Conservation (phyloP, 2,329 filamentous ascomycete species). For the Fusarium pininemorale region DNA sequence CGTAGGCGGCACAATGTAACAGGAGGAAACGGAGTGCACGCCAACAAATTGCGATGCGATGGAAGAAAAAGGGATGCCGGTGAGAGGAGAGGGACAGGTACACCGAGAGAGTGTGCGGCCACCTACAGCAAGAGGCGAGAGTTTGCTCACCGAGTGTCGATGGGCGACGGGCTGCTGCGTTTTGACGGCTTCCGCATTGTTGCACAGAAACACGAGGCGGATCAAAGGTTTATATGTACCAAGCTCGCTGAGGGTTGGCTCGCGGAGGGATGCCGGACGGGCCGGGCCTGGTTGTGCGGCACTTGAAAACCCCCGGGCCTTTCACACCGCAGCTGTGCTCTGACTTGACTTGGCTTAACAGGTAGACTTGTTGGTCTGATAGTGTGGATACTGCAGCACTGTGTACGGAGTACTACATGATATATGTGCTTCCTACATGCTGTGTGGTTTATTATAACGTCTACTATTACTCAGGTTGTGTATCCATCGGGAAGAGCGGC, state of each 20-base stretch:
- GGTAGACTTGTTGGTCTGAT: not conserved
- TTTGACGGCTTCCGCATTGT: slow-evolving; percentile 20
- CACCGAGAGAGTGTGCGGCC: slow-evolving; percentile 5
- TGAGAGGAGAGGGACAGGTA: not conserved
- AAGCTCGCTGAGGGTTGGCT: not conserved
- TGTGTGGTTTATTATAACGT: not conserved
- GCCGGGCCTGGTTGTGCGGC: slow-evolving; percentile 31
- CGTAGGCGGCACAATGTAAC: not conserved
- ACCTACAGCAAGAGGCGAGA: slow-evolving; percentile 31
- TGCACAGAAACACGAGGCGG: slow-evolving; percentile 16
- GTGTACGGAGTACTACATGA: not conserved
- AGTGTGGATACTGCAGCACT: not conserved
- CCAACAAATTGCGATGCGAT: not conserved
- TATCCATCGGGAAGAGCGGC: slow-evolving; percentile 5
- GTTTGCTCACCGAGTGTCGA: slow-evolving; percentile 29
- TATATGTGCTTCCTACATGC: not conserved
- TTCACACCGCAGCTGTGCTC: not conserved
- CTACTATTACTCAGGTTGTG: not conserved
- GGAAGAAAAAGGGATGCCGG: not conserved
- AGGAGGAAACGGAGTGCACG: not conserved
- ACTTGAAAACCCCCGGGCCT: not conserved
- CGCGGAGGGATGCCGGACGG: slow-evolving; percentile 26
- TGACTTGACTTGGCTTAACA: not conserved
- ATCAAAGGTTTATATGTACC: slow-evolving; percentile 31
- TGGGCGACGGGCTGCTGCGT: slow-evolving; percentile 21